Evolutionary conservation across 768 basidiomycete species (phyloP), one percentile per base, ranked within the genome.

Genomic region (Chiua virens): DNA sequence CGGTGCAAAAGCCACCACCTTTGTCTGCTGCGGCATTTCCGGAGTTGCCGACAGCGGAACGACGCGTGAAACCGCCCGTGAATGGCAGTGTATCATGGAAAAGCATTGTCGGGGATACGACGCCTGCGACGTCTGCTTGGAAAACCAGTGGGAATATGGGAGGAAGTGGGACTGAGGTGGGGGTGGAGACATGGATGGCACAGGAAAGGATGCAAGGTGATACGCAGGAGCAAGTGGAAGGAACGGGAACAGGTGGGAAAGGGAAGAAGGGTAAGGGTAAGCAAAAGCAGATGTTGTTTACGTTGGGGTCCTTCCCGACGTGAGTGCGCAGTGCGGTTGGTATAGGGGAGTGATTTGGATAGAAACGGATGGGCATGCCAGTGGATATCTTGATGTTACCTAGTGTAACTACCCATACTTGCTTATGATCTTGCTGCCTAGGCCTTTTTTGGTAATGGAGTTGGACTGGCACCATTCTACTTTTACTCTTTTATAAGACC

Each of bases 231-330:
- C 49, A 22, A n/a, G 36, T 5, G 47, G 32, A 18, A n/a, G 35
- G 28, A 3, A 10, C n/a, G 6, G 37, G 32, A 7, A 54, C 46
- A 13, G 56, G 60, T 57, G 64, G 56, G 0, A 86, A 81, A 58
- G 81, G 81, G 30, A 89, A 83, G 76, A 92, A 89, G 69, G 79
- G 81, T 1, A 93, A 92, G 63, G 83, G 83, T 2, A 91, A 92
- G 68, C 82, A 83, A 66, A 92, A 92, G 71, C 88, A 92, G 75
- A 92, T 83, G 9, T 67, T 94, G 56, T 93, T 92, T 60, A 91
- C 75, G 20, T 52, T 83, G 36, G 80, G 81, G 9, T 72, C 77
- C 15, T 79, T 79, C 59, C 78, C 78, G 37, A 39, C 69, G 30
- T 68, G 44, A 67, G 34, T 13, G 21, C 4, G 15, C 32, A 9